Evolutionary conservation across 2,329 filamentous ascomycete genomes (phyloP).

Genomic region (Aspergillus sojae): DNA sequence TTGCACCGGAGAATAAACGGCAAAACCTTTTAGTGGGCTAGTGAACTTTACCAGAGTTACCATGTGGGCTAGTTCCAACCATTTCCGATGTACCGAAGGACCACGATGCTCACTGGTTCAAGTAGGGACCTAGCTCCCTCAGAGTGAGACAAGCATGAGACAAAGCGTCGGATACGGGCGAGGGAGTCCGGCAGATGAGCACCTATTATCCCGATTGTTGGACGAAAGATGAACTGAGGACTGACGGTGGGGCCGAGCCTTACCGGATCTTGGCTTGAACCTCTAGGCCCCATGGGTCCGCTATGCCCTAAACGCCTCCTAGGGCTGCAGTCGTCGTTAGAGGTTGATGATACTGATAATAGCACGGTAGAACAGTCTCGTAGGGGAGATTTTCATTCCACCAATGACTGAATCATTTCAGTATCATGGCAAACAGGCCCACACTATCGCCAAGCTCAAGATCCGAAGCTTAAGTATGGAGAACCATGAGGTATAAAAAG

Average conservation of each 20-base stretch:
- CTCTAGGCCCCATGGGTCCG: background rate
- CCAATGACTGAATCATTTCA: background rate
- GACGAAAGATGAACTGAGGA: background rate
- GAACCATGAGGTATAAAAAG: constrained; percentile 3
- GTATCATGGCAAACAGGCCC: background rate
- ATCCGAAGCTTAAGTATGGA: constrained; percentile 3
- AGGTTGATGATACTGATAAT: constrained; percentile 1
- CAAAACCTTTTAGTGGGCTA: background rate
- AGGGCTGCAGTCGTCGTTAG: background rate
- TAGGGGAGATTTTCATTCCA: background rate
- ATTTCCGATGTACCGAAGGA: background rate
- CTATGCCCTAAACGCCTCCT: background rate
- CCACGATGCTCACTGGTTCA: background rate
- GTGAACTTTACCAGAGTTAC: background rate
- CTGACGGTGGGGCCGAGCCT: background rate
- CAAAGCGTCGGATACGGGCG: background rate
- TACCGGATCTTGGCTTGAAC: constrained; percentile 3
- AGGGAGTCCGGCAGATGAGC: background rate
- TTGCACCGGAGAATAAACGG: background rate
- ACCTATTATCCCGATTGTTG: background rate
- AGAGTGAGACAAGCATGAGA: constrained; percentile 4
- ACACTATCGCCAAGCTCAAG: background rate
- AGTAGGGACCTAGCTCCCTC: background rate
- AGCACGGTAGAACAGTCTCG: background rate
- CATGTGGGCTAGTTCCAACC: background rate